These are phyloP conservation scores for Colletotrichum siamense DNA, from an alignment of 2,329 filamentous ascomycete genomes.

Conservation along the genomic window DNA sequence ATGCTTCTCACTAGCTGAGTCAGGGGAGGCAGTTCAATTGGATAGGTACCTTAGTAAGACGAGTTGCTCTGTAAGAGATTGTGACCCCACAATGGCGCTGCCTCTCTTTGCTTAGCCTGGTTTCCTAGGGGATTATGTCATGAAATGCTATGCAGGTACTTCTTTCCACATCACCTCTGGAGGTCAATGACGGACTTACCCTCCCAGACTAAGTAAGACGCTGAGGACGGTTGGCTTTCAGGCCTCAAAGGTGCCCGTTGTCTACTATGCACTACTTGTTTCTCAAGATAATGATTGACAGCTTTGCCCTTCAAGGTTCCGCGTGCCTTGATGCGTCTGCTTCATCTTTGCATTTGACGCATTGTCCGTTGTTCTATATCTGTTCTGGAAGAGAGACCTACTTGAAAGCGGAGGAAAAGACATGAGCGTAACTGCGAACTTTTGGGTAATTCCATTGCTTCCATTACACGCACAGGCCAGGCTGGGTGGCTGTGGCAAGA, in stretches of 20 bases:
- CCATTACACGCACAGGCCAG: not conserved
- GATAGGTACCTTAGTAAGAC: not conserved
- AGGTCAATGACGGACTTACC: not conserved
- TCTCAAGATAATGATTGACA: not conserved
- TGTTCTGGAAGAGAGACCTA: not conserved
- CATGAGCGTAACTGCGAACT: not conserved
- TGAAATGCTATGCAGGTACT: not conserved
- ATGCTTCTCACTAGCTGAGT: not conserved
- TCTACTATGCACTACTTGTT: not conserved
- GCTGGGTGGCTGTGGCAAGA: not conserved
- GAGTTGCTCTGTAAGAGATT: not conserved
- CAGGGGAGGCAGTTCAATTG: not conserved
- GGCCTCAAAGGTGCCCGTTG: not conserved
- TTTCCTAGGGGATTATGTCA: conserved; percentile 12
- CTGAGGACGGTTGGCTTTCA: not conserved
- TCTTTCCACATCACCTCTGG: not conserved
- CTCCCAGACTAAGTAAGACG: not conserved
- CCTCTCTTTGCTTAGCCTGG: not conserved
- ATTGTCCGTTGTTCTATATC: not conserved
- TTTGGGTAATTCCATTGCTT: not conserved
- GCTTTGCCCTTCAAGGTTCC: not conserved
- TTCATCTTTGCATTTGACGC: not conserved
- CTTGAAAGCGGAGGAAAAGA: not conserved
- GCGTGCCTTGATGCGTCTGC: not conserved
- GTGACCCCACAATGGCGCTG: not conserved